Evolutionary conservation across 371 early-diverging fungal species (phyloP), one percentile per base, ranked within the genome.

Genomic region (Circinella minor): DNA sequence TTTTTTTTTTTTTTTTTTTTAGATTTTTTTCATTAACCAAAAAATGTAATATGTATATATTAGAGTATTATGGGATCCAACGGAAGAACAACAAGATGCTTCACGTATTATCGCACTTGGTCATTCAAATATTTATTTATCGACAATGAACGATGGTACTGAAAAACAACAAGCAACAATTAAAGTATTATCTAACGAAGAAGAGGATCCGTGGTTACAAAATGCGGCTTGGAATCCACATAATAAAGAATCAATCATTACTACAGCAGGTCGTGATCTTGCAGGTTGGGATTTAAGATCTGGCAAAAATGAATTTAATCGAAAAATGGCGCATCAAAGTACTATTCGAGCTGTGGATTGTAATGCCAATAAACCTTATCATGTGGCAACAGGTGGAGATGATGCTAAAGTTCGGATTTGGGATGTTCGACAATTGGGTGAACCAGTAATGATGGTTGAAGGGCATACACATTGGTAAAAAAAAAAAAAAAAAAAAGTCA

Each of bases 391-490:
- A 0, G 94, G 92, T 20, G 95, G 95, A 9, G 92, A 95, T 73
- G 98, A 97, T 82, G 91, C 94, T 47, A 67, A 75, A 13, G 86
- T 96, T 6, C 86, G 90, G 61, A 84, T 96, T 46, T 97, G 96
- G 96, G 98, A 97, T 77, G 69, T 86, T 0, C 82, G 97, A 17
- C 84, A 88, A 37, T 65, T 86, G 2, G 60, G 72, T 0, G 55
- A 76, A 0, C 87, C 91, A 0, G 63, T 94, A 5, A 85, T 92
- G 79, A 81, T 80, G 3, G 74, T 96, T 0, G 79, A 83, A 27
- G 87, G 92, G 55, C 97, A 98, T 70, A 86, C 94, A 0, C 96
- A 96, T 74, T 97, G 97, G 94, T 91, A 83, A 70, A 6, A 60
- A 27, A 66, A 14, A 46, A 43, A 9, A 43, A 38, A 46, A 36